Evolutionary conservation across 805 yeast species (phyloP).

Genomic region (Pichia membranifaciens): DNA sequence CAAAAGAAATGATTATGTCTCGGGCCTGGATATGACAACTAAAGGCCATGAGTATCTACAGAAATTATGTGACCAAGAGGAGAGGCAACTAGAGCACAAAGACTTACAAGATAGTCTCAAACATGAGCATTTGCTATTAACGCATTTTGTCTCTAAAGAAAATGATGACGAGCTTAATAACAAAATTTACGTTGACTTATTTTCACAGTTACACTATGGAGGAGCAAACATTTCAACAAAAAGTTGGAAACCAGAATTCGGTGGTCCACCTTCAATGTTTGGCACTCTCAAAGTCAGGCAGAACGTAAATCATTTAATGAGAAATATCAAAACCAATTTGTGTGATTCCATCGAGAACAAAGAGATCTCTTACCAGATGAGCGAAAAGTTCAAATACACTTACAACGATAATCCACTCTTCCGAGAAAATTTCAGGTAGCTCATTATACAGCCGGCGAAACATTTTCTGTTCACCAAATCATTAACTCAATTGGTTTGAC

Average conservation of each 20-base stretch:
- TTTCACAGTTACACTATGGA: constrained; percentile 3
- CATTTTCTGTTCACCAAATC: too few species aligned
- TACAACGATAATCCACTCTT: too few species aligned
- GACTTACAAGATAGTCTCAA: constrained; percentile 6
- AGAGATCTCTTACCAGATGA: background rate
- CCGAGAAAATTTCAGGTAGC: too few species aligned
- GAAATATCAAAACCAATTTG: too few species aligned
- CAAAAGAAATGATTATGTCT: background rate
- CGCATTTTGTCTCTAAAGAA: background rate
- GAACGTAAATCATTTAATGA: background rate
- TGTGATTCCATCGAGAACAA: background rate
- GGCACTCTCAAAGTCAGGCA: background rate
- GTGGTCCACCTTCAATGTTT: constrained; percentile 6
- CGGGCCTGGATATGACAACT: constrained; percentile 7
- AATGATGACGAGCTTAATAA: background rate
- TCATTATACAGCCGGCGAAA: too few species aligned
- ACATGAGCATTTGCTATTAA: constrained; percentile 4
- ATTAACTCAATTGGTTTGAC: too few species aligned
- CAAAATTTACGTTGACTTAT: background rate
- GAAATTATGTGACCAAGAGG: constrained; percentile 6
- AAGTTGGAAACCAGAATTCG: constrained; percentile 4
- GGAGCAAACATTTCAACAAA: background rate
- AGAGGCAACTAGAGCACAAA: background rate
- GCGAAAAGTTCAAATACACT: constrained; percentile 3
- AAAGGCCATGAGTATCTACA: constrained; percentile 9